phyloP scores from a whole-genome alignment of 768 basidiomycete genomes.

The Rossbeevera mucosa region DNA sequence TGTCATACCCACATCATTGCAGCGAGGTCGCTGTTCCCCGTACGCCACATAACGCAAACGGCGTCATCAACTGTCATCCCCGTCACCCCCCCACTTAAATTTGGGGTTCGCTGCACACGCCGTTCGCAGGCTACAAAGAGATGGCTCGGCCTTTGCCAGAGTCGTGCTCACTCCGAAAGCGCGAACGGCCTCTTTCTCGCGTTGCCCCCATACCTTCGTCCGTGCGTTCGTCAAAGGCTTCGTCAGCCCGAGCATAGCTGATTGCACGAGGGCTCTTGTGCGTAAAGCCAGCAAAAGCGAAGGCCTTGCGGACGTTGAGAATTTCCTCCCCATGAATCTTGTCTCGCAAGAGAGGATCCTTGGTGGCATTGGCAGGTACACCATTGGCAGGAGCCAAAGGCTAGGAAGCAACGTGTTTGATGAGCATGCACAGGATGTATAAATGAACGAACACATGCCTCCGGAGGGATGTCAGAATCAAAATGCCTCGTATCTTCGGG shows the following conservation, averaged over 20 bases:
- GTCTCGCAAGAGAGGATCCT: constrained; percentile 85
- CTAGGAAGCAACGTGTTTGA: constrained; percentile 42
- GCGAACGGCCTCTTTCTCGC: constrained; percentile 60
- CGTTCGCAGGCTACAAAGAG: constrained; percentile 57
- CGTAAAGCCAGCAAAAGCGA: constrained; percentile 89
- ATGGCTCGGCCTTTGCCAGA: constrained; percentile 75
- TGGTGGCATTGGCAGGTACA: constrained; percentile 74
- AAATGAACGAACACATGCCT: constrained; percentile 51
- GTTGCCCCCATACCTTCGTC: constrained; percentile 46
- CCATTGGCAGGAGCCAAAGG: constrained; percentile 88
- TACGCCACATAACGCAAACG: constrained; percentile 30
- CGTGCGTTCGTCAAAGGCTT: constrained; percentile 57
- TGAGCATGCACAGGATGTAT: constrained; percentile 19
- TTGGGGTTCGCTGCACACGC: constrained; percentile 28
- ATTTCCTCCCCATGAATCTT: constrained; percentile 82
- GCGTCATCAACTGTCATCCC: constrained; percentile 25
- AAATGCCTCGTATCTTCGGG: constrained; percentile 94
- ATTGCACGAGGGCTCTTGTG: constrained; percentile 83
- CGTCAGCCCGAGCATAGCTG: constrained; percentile 72
- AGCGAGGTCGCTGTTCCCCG: constrained; percentile 26
- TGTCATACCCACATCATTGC: constrained; percentile 30
- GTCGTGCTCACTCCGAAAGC: constrained; percentile 56
- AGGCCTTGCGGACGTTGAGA: constrained; percentile 83
- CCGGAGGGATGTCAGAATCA: constrained; percentile 87
- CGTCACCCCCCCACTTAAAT: constrained; percentile 16